Conservation (phyloP, 2,329 filamentous ascomycete species). For the Botryotinia narcissicola region DNA sequence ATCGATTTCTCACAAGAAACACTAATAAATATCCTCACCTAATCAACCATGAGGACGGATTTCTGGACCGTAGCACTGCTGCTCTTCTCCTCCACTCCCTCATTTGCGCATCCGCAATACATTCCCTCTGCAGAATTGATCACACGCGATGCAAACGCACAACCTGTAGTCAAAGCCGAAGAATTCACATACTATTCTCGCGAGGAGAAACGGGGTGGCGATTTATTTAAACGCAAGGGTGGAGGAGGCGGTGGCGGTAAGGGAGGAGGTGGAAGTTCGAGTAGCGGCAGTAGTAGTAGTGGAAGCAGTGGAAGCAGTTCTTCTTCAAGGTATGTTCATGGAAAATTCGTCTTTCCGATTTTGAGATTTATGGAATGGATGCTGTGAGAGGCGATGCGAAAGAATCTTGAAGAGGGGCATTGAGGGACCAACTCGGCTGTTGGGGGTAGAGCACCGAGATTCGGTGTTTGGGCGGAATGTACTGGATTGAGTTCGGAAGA, state of each 20-base stretch:
- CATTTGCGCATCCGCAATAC: constrained; percentile 30
- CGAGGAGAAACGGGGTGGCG: constrained; percentile 27
- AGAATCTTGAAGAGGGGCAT: neutral
- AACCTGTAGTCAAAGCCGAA: neutral
- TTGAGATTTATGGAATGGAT: neutral
- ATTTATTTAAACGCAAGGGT: constrained; percentile 60
- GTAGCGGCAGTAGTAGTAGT: neutral
- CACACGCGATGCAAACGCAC: constrained; percentile 22
- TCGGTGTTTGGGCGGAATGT: neutral
- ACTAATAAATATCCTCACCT: neutral
- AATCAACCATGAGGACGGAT: constrained; percentile 26
- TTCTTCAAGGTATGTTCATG: constrained; percentile 34
- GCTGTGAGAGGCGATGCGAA: neutral
- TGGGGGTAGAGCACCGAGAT: neutral
- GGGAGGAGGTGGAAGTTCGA: constrained; percentile 45
- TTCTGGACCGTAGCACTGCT: constrained; percentile 26
- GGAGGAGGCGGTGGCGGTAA: constrained; percentile 58
- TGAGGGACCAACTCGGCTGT: neutral
- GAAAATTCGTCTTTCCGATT: constrained; percentile 18
- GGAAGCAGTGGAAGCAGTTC: constrained; percentile 26
- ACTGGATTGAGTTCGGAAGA: neutral
- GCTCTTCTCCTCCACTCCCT: constrained; percentile 22
- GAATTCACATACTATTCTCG: constrained; percentile 15
- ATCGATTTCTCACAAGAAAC: neutral
- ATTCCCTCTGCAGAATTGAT: constrained; percentile 25